Conservation (phyloP, 2,329 filamentous ascomycete species). For the Exophiala calicioides region DNA sequence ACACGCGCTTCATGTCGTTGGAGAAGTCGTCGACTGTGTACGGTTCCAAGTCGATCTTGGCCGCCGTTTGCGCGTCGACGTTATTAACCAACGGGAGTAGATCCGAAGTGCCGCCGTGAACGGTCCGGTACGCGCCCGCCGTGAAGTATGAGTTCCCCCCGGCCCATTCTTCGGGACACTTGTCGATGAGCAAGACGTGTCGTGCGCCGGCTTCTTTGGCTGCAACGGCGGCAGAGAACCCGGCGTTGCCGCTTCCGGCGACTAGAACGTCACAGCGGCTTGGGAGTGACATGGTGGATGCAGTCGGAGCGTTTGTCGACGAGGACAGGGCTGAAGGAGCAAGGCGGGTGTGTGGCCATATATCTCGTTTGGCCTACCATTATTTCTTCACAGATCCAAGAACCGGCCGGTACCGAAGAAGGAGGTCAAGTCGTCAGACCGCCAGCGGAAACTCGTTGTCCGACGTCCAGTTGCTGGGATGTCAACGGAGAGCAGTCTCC, state of each 20-base stretch:
- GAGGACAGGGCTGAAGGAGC: too few relatives aligned
- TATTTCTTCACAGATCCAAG: too few relatives aligned
- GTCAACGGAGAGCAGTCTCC: too few relatives aligned
- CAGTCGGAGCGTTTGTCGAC: too few relatives aligned
- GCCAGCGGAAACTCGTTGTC: too few relatives aligned
- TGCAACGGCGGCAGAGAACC: conserved; percentile 61
- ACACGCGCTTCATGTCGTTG: conserved; percentile 60
- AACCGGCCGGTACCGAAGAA: too few relatives aligned
- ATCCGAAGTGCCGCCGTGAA: conserved; percentile 57
- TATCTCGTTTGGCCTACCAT: too few relatives aligned
- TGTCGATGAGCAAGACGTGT: conserved; percentile 60
- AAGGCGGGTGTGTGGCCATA: too few relatives aligned
- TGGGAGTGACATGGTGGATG: conserved; percentile 6
- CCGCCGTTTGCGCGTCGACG: conserved; percentile 42
- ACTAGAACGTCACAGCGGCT: conserved; percentile 47
- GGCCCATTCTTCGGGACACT: conserved; percentile 59
- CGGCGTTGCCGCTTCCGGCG: conserved; percentile 65
- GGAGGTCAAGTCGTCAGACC: too few relatives aligned
- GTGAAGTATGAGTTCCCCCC: conserved; percentile 68
- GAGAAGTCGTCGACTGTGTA: conserved; percentile 59
- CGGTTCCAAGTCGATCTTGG: conserved; percentile 58
- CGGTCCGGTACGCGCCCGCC: conserved; percentile 63
- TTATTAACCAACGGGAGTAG: conserved; percentile 65
- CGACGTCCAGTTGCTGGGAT: too few relatives aligned
- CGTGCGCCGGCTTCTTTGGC: conserved; percentile 52